Conservation (phyloP, 495 filamentous ascomycete genomes). For the Xylaria curta region DNA sequence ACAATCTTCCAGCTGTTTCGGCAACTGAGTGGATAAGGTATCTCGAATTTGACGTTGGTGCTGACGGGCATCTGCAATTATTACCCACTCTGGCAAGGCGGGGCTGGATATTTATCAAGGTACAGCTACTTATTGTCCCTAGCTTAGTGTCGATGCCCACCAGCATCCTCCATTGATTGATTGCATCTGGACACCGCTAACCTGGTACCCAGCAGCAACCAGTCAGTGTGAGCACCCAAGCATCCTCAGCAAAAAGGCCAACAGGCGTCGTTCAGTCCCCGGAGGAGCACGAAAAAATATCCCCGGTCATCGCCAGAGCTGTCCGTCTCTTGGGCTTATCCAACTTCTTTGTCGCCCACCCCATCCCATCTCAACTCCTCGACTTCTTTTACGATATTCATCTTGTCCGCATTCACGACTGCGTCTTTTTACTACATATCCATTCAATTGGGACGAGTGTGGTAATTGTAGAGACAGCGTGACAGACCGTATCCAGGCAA, state of each 20-base stretch:
- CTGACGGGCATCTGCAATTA: slow-evolving; percentile 12
- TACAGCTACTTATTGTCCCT: not conserved
- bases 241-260: slow-evolving; percentile 25
- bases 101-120: slow-evolving; percentile 9
- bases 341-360: slow-evolving; percentile 27
- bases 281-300: slow-evolving; percentile 19
- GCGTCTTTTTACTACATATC: slow-evolving; percentile 6
- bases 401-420: slow-evolving; percentile 10
- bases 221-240: not conserved
- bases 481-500: slow-evolving; percentile 7
- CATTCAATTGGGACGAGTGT: slow-evolving; percentile 15
- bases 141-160: not conserved
- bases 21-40: not conserved
- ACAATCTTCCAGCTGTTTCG: not conserved
- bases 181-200: slow-evolving; percentile 24
- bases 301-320: slow-evolving; percentile 26
- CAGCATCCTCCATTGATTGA: slow-evolving; percentile 11
- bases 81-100: slow-evolving; percentile 20
- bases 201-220: slow-evolving; percentile 19
- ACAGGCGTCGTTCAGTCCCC: slow-evolving; percentile 13
- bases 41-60: not conserved
- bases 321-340: slow-evolving; percentile 27
- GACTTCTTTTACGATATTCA: slow-evolving; percentile 15
- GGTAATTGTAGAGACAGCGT: slow-evolving; percentile 10
- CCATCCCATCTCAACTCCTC: slow-evolving; percentile 23